These are phyloP conservation scores for Arthrobotrys sinensis DNA, from an alignment of 2,329 filamentous ascomycete genomes.

Conservation along the genomic window DNA sequence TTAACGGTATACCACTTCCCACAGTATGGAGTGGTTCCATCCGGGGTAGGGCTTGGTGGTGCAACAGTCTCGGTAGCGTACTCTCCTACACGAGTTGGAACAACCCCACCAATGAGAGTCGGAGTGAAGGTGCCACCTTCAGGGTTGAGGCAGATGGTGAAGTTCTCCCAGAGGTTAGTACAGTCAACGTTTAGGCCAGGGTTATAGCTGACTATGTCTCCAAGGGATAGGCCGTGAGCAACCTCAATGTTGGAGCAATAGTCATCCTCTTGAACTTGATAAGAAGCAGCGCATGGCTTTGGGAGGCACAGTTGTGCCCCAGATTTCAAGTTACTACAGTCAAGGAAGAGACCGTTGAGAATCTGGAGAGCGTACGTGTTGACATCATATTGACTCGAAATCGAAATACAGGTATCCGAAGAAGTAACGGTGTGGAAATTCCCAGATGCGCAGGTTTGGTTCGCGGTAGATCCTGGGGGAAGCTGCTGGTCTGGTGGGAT, in stretches of 20 bases:
- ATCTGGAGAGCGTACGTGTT: constrained; percentile 13
- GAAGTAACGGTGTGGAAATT: constrained; percentile 7
- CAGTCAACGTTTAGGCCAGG: constrained; percentile 21
- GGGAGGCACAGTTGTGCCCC: constrained; percentile 26
- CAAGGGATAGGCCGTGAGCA: constrained; percentile 3
- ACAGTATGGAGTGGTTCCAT: constrained; percentile 23
- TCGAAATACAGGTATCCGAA: constrained; percentile 36
- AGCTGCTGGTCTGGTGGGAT: constrained; percentile 20
- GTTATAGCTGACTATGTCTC: constrained; percentile 21
- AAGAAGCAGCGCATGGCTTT: constrained; percentile 4
- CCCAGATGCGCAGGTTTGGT: constrained; percentile 23
- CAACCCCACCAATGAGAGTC: constrained; percentile 3
- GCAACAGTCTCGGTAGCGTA: constrained; percentile 19
- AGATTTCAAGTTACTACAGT: constrained; percentile 24
- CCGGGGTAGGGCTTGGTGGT: constrained; percentile 6
- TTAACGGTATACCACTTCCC: constrained; percentile 33
- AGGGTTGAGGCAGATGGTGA: constrained; percentile 31
- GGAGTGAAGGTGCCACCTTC: constrained; percentile 12
- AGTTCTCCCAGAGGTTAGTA: constrained; percentile 23
- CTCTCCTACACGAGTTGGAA: constrained; percentile 23
- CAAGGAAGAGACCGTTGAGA: constrained; percentile 29
- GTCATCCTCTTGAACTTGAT: constrained; percentile 17
- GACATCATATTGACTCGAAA: constrained; percentile 20
- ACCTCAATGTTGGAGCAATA: constrained; percentile 19
- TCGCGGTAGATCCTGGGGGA: constrained; percentile 11